phyloP scores from a whole-genome alignment of 2,329 filamentous ascomycete genomes.

The Arthroderma sp. region DNA sequence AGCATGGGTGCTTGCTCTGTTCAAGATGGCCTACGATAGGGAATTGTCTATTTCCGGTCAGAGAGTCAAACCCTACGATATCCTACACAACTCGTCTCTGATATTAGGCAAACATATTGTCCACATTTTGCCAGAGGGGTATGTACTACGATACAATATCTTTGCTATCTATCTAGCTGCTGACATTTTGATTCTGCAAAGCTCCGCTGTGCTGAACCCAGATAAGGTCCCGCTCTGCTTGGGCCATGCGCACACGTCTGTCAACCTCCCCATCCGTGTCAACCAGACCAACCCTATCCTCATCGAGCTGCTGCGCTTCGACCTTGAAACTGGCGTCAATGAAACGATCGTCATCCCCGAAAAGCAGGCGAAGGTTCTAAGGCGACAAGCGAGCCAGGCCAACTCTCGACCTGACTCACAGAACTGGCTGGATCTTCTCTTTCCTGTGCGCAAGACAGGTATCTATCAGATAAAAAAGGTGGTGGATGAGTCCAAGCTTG shows the following conservation, averaged over 20 bases:
- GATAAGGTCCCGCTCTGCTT: constrained; percentile 71
- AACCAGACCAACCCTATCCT: constrained; percentile 84
- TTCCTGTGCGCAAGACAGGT: constrained; percentile 71
- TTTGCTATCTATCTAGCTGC: constrained; percentile 9
- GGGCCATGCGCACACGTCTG: constrained; percentile 47
- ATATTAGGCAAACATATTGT: constrained; percentile 96
- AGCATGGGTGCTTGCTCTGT: constrained; percentile 57
- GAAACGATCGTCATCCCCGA: constrained; percentile 66
- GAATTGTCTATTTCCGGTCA: constrained; percentile 90
- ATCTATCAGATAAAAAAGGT: constrained; percentile 77
- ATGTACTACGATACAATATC: constrained; percentile 20
- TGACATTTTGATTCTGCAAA: constrained; percentile 30
- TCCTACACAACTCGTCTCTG: constrained; percentile 82
- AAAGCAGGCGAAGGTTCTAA: constrained; percentile 62
- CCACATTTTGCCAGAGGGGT: constrained; percentile 92
- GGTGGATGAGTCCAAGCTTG: constrained; percentile 83
- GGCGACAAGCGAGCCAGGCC: constrained; percentile 55
- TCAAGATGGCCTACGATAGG: constrained; percentile 78
- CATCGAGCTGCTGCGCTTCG: constrained; percentile 78
- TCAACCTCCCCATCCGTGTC: constrained; percentile 71
- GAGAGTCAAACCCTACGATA: constrained; percentile 74
- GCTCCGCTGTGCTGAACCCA: constrained; percentile 77
- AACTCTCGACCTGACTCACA: constrained; percentile 38
- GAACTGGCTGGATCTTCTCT: constrained; percentile 55
- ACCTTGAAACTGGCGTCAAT: constrained; percentile 66